Percentiles rank a stretch among this genome's conserved stretches.
These are phyloP conservation scores for Pseudovirgaria hyperparasitica DNA, from an alignment of 2,329 filamentous ascomycete species.

Conservation along the genomic window DNA sequence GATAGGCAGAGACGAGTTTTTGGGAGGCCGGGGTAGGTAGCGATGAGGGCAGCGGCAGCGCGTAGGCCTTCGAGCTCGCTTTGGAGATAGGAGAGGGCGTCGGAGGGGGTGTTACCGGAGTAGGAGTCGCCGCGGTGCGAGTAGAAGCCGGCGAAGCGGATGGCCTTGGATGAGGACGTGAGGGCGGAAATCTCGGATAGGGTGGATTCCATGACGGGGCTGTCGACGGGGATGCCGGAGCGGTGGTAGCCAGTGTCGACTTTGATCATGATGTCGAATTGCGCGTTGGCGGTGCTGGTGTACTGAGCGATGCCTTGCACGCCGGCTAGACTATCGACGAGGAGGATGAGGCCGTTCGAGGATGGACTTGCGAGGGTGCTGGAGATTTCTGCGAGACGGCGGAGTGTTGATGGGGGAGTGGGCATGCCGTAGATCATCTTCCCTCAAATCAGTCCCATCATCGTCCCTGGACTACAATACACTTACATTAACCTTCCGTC, in stretches of 20 bases:
- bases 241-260: conserved; percentile 62
- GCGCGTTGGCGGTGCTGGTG: conserved; percentile 5
- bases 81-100: conserved; percentile 17
- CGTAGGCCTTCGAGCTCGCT: conserved; percentile 45
- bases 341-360: conserved; percentile 52
- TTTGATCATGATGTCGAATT: conserved; percentile 53
- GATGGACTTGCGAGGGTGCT: conserved; percentile 38
- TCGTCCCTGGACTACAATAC: no score
- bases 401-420: conserved; percentile 45
- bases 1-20: conserved; percentile 41
- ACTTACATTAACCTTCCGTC: conserved; percentile 46
- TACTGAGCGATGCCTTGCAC: conserved; percentile 32
- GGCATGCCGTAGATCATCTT: conserved; percentile 63
- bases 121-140: conserved; percentile 65
- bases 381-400: conserved; percentile 46
- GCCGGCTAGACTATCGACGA: conserved; percentile 33
- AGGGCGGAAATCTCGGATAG: conserved; percentile 3
- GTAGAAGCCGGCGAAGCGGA: conserved; percentile 52
- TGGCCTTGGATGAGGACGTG: no score
- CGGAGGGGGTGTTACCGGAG: conserved; percentile 20
- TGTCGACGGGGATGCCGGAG: conserved; percentile 49
- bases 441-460: conserved; percentile 5
- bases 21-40: conserved; percentile 14
- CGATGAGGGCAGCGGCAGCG: conserved; percentile 31
- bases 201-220: conserved; percentile 28